Percentiles rank a stretch among this genome's conserved stretches.
Conservation (phyloP, 1,139 yeast species). For the Lodderomyces beijingensis region DNA sequence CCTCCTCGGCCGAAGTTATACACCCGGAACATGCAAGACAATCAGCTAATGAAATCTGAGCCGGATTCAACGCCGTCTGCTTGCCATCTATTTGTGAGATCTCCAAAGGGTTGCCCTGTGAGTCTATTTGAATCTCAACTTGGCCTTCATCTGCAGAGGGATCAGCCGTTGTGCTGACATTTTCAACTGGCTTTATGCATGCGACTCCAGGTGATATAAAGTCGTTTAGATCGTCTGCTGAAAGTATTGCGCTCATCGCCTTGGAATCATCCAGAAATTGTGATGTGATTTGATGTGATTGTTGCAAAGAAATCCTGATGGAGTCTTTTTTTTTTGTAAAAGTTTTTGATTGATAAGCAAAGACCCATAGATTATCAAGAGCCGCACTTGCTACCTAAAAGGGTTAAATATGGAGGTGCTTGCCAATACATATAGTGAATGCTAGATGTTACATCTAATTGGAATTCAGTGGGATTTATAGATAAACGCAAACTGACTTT, state of each 20-base stretch:
- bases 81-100: conserved; percentile 58
- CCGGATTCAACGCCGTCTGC: conserved; percentile 53
- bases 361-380: too few relatives aligned
- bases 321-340: too few relatives aligned
- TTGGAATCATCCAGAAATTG: not conserved
- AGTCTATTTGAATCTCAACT: conserved; percentile 63
- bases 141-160: conserved; percentile 75
- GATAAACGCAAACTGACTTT: too few relatives aligned
- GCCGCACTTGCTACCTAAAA: too few relatives aligned
- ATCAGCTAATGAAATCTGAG: conserved; percentile 85
- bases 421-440: too few relatives aligned
- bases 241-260: conserved; percentile 77
- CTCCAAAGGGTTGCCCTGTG: conserved; percentile 66
- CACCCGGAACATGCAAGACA: conserved; percentile 98
- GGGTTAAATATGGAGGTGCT: too few relatives aligned
- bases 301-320: too few relatives aligned
- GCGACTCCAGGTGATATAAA: conserved; percentile 93
- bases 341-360: too few relatives aligned
- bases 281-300: not conserved
- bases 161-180: conserved; percentile 81
- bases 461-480: too few relatives aligned
- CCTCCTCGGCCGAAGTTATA: conserved; percentile 94
- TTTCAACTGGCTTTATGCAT: conserved; percentile 63
- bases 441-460: too few relatives aligned
- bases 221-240: conserved; percentile 89